Evolutionary conservation across 2,329 filamentous ascomycete species (phyloP).

Genomic region (Neonectria neomacrospora): DNA sequence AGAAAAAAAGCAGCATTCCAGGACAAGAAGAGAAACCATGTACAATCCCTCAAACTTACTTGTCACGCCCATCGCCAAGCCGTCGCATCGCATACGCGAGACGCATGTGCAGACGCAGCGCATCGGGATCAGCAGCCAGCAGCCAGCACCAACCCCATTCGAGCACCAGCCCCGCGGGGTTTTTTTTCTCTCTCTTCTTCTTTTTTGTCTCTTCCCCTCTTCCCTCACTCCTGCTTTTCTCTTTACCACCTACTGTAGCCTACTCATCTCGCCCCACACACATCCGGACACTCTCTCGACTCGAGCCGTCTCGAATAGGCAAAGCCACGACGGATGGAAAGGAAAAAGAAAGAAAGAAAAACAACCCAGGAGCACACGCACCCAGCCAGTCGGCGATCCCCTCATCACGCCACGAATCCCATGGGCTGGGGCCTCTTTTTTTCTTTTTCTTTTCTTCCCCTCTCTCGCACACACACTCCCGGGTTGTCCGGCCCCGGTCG

Average conservation of each 20-base stretch:
- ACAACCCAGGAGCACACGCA: neutral
- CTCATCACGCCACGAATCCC: neutral
- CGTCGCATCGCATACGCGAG: constrained; percentile 28
- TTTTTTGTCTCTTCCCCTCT: neutral
- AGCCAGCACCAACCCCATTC: constrained; percentile 2
- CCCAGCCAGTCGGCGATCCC: neutral
- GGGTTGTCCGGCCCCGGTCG: constrained; percentile 10
- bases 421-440: neutral
- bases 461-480: neutral
- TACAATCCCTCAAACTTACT: constrained; percentile 12
- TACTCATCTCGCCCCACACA: no score
- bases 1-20: neutral
- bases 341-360: neutral
- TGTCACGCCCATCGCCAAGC: constrained; percentile 32
- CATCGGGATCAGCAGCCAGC: constrained; percentile 2
- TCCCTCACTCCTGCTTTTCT: neutral
- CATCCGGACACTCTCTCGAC: neutral
- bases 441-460: neutral
- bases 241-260: neutral
- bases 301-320: constrained; percentile 2
- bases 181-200: no score
- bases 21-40: neutral
- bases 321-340: neutral
- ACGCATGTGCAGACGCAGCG: constrained; percentile 11
- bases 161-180: neutral